Evolutionary conservation across 2,329 filamentous ascomycete species (phyloP).

Genomic region (Colletotrichum tabaci): DNA sequence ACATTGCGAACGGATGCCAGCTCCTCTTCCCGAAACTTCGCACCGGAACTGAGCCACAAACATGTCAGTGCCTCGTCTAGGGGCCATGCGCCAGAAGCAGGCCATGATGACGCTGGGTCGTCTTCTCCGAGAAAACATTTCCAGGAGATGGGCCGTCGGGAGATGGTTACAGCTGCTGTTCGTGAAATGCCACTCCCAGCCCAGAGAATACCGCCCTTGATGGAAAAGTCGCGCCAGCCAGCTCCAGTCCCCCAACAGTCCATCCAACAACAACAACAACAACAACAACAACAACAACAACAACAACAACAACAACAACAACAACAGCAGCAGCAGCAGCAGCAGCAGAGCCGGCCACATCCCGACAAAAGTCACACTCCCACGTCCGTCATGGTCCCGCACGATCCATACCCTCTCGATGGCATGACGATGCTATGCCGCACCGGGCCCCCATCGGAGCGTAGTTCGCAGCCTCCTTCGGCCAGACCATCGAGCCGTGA

Average conservation of each 20-base stretch:
- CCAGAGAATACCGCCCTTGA: conserved; percentile 58
- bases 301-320: conserved; percentile 17
- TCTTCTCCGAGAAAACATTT: conserved; percentile 64
- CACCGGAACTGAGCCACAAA: neutral
- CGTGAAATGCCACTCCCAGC: conserved; percentile 67
- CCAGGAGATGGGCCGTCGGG: conserved; percentile 76
- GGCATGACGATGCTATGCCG: conserved; percentile 98
- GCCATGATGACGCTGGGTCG: neutral
- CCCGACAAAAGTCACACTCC: conserved; percentile 70
- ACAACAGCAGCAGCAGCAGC: conserved; percentile 18
- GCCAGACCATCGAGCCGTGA: conserved; percentile 87
- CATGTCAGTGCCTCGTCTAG: conserved; percentile 3
- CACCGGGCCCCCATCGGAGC: conserved; percentile 75
- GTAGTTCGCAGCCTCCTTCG: conserved; percentile 65
- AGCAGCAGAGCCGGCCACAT: conserved; percentile 50
- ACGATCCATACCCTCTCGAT: conserved; percentile 94
- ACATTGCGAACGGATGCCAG: conserved; percentile 7
- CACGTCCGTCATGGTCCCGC: conserved; percentile 79
- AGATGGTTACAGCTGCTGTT: conserved; percentile 60
- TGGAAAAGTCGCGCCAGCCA: conserved; percentile 22
- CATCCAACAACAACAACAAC: conserved; percentile 6
- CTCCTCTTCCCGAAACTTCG: conserved; percentile 8
- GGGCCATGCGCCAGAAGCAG: neutral
- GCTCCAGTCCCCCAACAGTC: conserved; percentile 38
- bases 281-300: conserved; percentile 15